phyloP scores from a whole-genome alignment of 805 yeast species.

The Ascoidea rubescens region DNA sequence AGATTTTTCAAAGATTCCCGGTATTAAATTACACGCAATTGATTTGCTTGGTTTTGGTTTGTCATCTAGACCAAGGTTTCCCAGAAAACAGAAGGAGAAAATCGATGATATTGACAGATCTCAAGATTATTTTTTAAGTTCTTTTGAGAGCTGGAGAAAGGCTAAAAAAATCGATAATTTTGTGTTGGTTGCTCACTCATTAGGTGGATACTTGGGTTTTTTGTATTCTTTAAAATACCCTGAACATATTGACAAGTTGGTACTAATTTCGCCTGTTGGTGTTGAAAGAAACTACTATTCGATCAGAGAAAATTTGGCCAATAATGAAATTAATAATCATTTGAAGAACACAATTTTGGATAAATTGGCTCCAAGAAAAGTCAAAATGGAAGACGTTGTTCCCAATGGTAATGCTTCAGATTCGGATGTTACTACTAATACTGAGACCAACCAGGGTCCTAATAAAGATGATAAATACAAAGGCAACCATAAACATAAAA shows the following conservation, averaged over 20 bases:
- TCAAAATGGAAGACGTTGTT: too few relatives aligned
- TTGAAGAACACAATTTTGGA: too few relatives aligned
- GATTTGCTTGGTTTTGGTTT: slow-evolving; percentile 53
- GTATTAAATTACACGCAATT: slow-evolving; percentile 42
- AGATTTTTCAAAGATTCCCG: slow-evolving; percentile 31
- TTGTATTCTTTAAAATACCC: slow-evolving; percentile 47
- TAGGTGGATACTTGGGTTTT: slow-evolving; percentile 56
- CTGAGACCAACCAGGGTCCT: not conserved
- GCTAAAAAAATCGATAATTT: slow-evolving; percentile 33
- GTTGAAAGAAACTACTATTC: slow-evolving; percentile 40
- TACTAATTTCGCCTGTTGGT: slow-evolving; percentile 61
- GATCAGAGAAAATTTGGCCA: slow-evolving; percentile 1
- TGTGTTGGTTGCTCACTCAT: slow-evolving; percentile 52
- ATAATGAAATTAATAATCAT: not conserved
- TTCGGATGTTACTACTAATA: not conserved
- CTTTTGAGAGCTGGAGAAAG: slow-evolving; percentile 48
- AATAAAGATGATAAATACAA: slow-evolving; percentile 15
- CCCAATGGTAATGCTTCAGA: not conserved
- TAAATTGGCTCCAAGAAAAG: not conserved
- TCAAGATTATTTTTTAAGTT: slow-evolving; percentile 24
- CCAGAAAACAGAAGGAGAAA: slow-evolving; percentile 9
- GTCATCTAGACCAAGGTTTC: slow-evolving; percentile 35
- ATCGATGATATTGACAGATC: slow-evolving; percentile 18
- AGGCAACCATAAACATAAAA: slow-evolving; percentile 4
- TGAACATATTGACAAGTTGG: slow-evolving; percentile 30